Base-by-base conservation (phyloP, 2,329 filamentous ascomycete genomes). In the Beauveria scarabaeidicola region DNA sequence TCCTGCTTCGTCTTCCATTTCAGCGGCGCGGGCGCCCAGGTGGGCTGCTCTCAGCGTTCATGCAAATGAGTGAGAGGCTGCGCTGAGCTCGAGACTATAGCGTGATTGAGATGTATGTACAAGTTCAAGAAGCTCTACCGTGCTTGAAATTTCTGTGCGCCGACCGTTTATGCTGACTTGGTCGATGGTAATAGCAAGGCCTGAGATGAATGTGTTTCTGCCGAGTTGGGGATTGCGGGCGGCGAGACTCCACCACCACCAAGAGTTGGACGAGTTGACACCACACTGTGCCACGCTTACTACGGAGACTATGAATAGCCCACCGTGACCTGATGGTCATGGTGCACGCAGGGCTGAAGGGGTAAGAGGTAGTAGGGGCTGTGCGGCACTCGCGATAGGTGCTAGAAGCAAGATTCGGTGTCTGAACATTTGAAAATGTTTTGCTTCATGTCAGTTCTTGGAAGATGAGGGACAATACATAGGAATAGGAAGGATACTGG, bases 1-100 rank as follows among this genome's bases (percentile, higher is more conserved):
- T 19, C 55, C 60, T 25, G 60, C 48, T 19, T 61, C 60, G 50
- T 61, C 54, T 21, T 61, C 60, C 60, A 61, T 61, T 19, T 36
- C 11, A 13, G n/a, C 6, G 32, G 41, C n/a, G 17, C 27, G 53
- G 53, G 41, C n/a, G n/a, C 36, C 23, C 27, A 23, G 32, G 5
- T 5, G 17, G 38, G 36, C 19, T 52, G 32, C 44, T 19, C 9
- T n/a, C 21, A 7, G 25, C 11, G 17, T 48, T 48, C 21, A n/a
- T 25, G 11, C 44, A 27, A 19, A 27, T 15, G 11, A 8, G 8
- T 6, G 23, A 5, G 15, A 17, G 10, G 10, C 25, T 17, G 43
- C 9, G 25, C 17, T 11, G 38, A 43, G 21, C 32, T 21, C 32
- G 7, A 32, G 32, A 52, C 21, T 5, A 1, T 6, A 36, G 0